A percentile compares a stretch with the other conserved stretches of the same genome.
Conservation (phyloP, 331 rosid genomes). For the Cydonia oblonga region DNA sequence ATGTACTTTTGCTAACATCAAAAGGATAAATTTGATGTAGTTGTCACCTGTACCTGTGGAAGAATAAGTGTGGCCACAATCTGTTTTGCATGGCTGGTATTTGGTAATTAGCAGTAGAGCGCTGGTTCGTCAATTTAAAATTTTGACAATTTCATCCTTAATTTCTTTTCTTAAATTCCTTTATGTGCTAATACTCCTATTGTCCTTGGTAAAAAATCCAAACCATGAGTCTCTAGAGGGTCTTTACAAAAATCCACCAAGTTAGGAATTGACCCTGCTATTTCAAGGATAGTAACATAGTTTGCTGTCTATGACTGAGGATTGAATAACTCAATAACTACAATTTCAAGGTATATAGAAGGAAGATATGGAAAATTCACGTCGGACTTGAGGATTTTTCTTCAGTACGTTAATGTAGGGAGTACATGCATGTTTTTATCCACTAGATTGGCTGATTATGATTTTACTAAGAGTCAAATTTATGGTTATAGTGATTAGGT, state of each 20-base stretch:
- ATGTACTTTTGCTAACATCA: too few species aligned
- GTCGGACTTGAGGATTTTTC: too few species aligned
- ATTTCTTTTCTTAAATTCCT: not conserved
- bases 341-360: too few species aligned
- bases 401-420: too few species aligned
- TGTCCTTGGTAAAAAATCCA: not conserved
- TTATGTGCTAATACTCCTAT: not conserved
- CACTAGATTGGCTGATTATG: too few species aligned
- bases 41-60: not conserved
- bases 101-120: not conserved
- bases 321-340: not conserved
- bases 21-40: too few species aligned
- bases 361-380: too few species aligned
- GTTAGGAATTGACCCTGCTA: not conserved
- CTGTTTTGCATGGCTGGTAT: not conserved
- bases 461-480: too few species aligned
- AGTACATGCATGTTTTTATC: too few species aligned
- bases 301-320: not conserved
- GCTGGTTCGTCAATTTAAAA: not conserved
- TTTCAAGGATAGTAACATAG: not conserved
- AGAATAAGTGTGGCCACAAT: not conserved
- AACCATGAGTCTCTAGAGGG: too few species aligned
- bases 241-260: not conserved
- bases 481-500: too few species aligned
- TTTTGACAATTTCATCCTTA: not conserved